Base-by-base conservation (phyloP, 352 stramenopile species). In the Pythium sukuiense region DNA sequence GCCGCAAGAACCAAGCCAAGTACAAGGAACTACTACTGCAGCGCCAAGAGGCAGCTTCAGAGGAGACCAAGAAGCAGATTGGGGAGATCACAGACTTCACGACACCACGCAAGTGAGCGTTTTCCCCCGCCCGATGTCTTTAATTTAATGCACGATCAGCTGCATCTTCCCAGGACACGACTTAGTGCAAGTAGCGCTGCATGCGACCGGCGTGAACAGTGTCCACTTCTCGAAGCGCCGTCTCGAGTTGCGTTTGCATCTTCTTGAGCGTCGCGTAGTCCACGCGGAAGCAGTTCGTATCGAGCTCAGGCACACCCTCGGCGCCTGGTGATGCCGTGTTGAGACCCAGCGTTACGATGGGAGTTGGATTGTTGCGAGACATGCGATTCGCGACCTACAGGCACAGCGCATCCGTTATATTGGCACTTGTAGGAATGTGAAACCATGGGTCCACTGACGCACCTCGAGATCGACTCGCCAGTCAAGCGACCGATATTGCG, bases 391-490 rank as follows among this genome's bases (percentile, higher is more conserved):
- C 81, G 16, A 94, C 61, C 85, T 94, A 6, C n/a, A 52, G 6
- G 14, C 8, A 49, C 16, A 49, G 13, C 16, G 13, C 14, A 26
- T 27, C 26, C 16, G 41, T 49, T 9, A 49, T 14, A 27, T 26
- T 24, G 20, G 20, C 4, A 0, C 16, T 49, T 5, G 26, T 49
- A 7, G 3, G 8, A 26, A 7, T 18, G 6, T 52, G 4, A 2
- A 43, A 29, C 6, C 4, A 1, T 14, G n/a, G n/a, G n/a, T 13
- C 2, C 43, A 24, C 12, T 33, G 5, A 39, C 55, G 2, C 27
- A 93, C 85, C 80, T 94, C 85, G 16, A 94, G 65, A 56, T 94
- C 85, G 49, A 94, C 80, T n/a, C 85, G 80, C 85, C 85, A 94
- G 61, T 92, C 80, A 50, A 94, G 71, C 27, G 77, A 81, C 16